Conservation (phyloP, 139 green algal genomes). For the Closterium sp. region DNA sequence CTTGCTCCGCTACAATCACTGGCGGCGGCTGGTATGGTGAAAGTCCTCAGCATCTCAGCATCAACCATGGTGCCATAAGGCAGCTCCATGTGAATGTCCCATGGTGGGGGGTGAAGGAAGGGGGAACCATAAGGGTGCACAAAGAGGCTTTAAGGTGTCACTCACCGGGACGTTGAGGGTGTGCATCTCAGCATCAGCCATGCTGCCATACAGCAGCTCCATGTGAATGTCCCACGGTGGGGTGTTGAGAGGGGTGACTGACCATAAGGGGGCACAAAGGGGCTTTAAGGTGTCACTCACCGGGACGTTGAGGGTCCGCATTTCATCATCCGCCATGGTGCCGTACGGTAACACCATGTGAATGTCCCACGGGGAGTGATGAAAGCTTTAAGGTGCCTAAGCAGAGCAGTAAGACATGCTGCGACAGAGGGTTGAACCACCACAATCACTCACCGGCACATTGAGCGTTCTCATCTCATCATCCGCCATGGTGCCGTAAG, state of each 20-base stretch:
- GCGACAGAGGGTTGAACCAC: no score
- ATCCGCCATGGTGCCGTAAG: conserved; percentile 84
- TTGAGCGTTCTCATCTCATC: conserved; percentile 70
- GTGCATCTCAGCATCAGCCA: conserved; percentile 79
- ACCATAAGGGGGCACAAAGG: no score
- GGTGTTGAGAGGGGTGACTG: no score
- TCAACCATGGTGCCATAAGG: conserved; percentile 85
- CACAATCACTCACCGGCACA: conserved; percentile 26
- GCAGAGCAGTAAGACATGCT: no score
- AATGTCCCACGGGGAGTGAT: conserved; percentile 81
- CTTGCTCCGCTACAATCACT: no score
- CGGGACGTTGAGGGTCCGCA: conserved; percentile 54
- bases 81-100: conserved; percentile 84
- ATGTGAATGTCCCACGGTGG: conserved; percentile 84
- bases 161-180: conserved; percentile 38
- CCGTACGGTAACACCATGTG: conserved; percentile 83
- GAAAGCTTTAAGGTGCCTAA: not conserved
- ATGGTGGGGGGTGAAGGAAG: conserved; percentile 57
- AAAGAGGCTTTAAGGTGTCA: no score
- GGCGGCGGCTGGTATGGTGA: no score
- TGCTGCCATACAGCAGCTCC: conserved; percentile 81
- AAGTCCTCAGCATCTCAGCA: conserved; percentile 71
- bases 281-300: not conserved
- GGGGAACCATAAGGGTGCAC: no score
- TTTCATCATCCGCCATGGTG: conserved; percentile 85